Evolutionary conservation across 2,329 filamentous ascomycete species (phyloP).

Genomic region (Pseudopyrenochaeta lycopersici): DNA sequence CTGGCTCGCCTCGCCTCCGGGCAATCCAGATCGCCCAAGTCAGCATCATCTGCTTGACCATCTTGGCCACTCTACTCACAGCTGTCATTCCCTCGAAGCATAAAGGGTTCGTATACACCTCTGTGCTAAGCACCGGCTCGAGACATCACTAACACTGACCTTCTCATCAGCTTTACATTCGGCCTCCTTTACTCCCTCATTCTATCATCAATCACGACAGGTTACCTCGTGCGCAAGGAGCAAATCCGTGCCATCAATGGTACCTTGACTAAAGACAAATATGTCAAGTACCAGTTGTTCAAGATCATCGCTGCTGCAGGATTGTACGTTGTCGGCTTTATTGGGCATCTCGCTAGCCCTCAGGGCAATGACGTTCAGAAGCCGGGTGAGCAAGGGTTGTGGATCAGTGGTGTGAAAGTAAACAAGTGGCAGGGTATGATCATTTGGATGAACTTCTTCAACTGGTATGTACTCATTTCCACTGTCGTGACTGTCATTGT

Average conservation of each 20-base stretch:
- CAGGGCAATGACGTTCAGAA: constrained; percentile 8
- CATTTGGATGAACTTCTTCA: constrained; percentile 33
- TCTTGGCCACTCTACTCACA: constrained; percentile 23
- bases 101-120: constrained; percentile 9
- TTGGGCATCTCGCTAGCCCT: constrained; percentile 11
- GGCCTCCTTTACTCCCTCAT: constrained; percentile 33
- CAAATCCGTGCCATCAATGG: constrained; percentile 23
- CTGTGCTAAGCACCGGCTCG: background rate
- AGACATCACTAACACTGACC: background rate
- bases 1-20: constrained; percentile 27
- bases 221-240: constrained; percentile 29
- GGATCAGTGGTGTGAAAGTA: constrained; percentile 30
- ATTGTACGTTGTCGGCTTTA: constrained; percentile 29
- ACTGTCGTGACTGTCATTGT: background rate
- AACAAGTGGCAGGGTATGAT: constrained; percentile 27
- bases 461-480: constrained; percentile 25
- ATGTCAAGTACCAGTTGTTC: constrained; percentile 32
- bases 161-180: constrained; percentile 24
- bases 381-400: constrained; percentile 18
- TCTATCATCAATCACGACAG: constrained; percentile 26
- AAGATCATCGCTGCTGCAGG: constrained; percentile 28
- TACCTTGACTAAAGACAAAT: constrained; percentile 29
- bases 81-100: constrained; percentile 26
- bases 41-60: constrained; percentile 19
- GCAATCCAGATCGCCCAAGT: constrained; percentile 29